These are phyloP conservation scores for Eimeria tenella DNA, from an alignment of 169 alveolate genomes.

Conservation along the genomic window DNA sequence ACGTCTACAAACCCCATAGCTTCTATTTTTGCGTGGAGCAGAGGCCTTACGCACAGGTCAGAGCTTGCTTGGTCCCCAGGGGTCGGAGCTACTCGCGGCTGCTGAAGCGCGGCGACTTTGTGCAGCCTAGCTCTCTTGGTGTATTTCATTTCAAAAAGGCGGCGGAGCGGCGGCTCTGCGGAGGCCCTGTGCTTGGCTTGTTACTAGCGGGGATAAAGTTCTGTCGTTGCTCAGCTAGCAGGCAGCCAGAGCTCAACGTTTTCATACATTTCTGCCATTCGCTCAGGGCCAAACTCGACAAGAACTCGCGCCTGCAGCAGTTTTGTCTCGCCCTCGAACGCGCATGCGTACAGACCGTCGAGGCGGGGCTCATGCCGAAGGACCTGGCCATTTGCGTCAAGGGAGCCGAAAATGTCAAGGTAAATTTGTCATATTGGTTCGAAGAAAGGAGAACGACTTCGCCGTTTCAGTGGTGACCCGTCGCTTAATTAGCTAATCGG, in stretches of 20 bases:
- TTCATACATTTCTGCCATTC: conserved; percentile 26
- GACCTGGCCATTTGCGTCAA: conserved; percentile 93
- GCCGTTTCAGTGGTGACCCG: not conserved
- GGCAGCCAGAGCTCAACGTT: not conserved
- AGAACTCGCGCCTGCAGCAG: conserved; percentile 87
- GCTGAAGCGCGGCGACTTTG: too few relatives aligned
- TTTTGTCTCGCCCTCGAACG: conserved; percentile 93
- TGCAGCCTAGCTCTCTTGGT: too few relatives aligned
- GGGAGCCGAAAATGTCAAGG: conserved; percentile 63
- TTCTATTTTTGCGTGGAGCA: conserved; percentile 97
- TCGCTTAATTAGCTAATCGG: not conserved
- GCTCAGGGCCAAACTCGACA: conserved; percentile 92
- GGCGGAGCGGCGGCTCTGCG: too few relatives aligned
- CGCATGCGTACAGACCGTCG: conserved; percentile 93
- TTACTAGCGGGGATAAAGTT: too few relatives aligned
- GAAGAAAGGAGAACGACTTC: too few relatives aligned
- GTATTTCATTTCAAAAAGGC: too few relatives aligned
- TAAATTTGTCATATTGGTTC: not conserved
- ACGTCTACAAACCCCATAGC: conserved; percentile 99
- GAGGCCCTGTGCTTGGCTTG: too few relatives aligned
- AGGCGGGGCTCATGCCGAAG: conserved; percentile 95
- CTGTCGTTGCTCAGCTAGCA: too few relatives aligned
- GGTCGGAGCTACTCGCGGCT: too few relatives aligned
- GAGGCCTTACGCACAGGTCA: conserved; percentile 89
- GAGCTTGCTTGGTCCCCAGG: not conserved